Percentiles rank a stretch among this genome's conserved stretches.
phyloP scores from a whole-genome alignment of 2,329 filamentous ascomycete genomes.

The Colletotrichum sp. region DNA sequence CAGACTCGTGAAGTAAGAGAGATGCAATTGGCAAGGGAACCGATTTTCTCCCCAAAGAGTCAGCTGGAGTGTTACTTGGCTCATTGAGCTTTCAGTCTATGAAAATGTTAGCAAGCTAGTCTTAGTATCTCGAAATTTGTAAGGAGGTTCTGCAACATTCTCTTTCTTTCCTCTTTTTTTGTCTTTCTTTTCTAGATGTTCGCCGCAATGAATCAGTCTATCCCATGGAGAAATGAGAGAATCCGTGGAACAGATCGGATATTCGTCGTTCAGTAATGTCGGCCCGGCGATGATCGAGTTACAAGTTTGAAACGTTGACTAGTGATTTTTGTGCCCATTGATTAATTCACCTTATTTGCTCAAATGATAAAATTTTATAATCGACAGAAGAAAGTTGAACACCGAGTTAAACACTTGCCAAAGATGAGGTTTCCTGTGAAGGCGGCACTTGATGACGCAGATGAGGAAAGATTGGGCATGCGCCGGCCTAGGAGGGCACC shows the following conservation, averaged over 20 bases:
- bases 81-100: neutral
- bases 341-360: accelerated
- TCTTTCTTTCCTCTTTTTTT: neutral
- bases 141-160: accelerated
- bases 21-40: neutral
- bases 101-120: neutral
- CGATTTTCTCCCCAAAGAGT: neutral
- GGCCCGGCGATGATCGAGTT: neutral
- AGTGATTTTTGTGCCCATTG: neutral
- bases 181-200: neutral
- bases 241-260: neutral
- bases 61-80: neutral
- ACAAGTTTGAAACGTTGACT: neutral
- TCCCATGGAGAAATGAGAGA: neutral
- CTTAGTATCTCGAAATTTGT: neutral
- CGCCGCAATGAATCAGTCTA: neutral
- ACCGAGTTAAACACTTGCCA: neutral
- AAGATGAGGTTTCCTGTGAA: neutral
- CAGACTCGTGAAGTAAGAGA: neutral
- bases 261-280: neutral
- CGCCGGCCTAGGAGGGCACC: neutral
- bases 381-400: accelerated
- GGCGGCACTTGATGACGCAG: neutral
- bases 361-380: accelerated
- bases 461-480: neutral